phyloP scores from a whole-genome alignment of 805 yeast genomes.

The Myxozyma kluyveri region DNA sequence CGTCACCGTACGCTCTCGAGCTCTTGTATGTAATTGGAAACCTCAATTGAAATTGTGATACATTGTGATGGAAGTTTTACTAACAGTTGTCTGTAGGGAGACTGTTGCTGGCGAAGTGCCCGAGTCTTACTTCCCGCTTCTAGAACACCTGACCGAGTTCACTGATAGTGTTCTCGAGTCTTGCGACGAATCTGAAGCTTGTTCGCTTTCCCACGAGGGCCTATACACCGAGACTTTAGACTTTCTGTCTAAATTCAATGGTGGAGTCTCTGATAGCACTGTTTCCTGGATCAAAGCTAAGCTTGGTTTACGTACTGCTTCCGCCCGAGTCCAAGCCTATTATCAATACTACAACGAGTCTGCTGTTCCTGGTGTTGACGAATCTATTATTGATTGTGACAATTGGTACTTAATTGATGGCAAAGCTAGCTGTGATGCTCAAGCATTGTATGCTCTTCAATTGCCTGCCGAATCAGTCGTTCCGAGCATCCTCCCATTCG shows the following conservation, averaged over 20 bases:
- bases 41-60: not conserved
- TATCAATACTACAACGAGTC: slow-evolving; percentile 49
- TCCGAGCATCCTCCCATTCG: slow-evolving; percentile 46
- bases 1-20: slow-evolving; percentile 22
- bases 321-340: slow-evolving; percentile 68
- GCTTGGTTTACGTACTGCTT: slow-evolving; percentile 47
- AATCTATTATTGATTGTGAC: slow-evolving; percentile 40
- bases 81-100: slow-evolving; percentile 31
- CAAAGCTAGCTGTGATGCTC: slow-evolving; percentile 59
- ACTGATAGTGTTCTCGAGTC: slow-evolving; percentile 23
- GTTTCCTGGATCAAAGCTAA: slow-evolving; percentile 44
- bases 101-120: slow-evolving; percentile 37
- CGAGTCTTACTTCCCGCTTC: slow-evolving; percentile 38
- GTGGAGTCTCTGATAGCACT: slow-evolving; percentile 2
- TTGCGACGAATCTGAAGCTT: slow-evolving; percentile 20
- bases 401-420: slow-evolving; percentile 56
- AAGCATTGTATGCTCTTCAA: slow-evolving; percentile 76
- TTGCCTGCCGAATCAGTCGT: slow-evolving; percentile 38
- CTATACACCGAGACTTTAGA: slow-evolving; percentile 22
- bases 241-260: not conserved
- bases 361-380: slow-evolving; percentile 37
- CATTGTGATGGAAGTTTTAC: not conserved
- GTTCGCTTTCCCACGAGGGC: slow-evolving; percentile 19
- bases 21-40: slow-evolving; percentile 16
- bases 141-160: slow-evolving; percentile 28